Evolutionary conservation across 2,329 filamentous ascomycete genomes (phyloP), one percentile per base, ranked within the genome.

Genomic region (Xylariaceae sp.): DNA sequence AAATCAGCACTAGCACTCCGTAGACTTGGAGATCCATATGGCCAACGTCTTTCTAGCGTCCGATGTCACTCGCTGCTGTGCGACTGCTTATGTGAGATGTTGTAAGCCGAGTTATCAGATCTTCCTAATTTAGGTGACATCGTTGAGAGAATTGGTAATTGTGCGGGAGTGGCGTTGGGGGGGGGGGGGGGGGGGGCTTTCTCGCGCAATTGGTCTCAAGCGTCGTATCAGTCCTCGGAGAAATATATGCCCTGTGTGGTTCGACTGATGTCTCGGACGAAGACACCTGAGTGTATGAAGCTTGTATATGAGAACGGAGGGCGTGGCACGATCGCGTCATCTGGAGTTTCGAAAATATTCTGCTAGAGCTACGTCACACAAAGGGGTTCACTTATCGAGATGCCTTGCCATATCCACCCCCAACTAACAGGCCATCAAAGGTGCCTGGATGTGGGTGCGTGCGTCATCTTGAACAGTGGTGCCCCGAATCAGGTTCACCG

Each of bases 381-480:
- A 56, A 30, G 39, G 30, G 37, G 49, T 45, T 47, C 18, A 13
- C 34, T 15, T 51, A 51, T 53, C 17, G 51, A 39, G 17, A 18
- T 42, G 37, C 53, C 30, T 52, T 56, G 10, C 10, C n/a, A 44
- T 53, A 51, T 56, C 15, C 59, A 55, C 48, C 51, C 23, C 23
- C 50, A 51, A 15, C 48, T 1, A 17, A 17, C 9, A 47, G 37
- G 34, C 42, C 47, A 56, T 56, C 42, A 15, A 48, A 55, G 49
- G 35, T n/a, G 39, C 35, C 37, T 56, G 10, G 10, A 48, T 17
- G 9, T 45, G 10, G 55, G 50, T 55, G 8, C 45, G 39, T 58
- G 39, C 49, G 39, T 39, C n/a, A 23, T 47, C 37, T 53, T 18
- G 23, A 18, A 23, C 37, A 49, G 52, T 34, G 35, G 56, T 44